Percentiles rank a stretch among this genome's conserved stretches.
Conservation (phyloP, 495 filamentous ascomycete genomes). For the Aspergillus indologenus region DNA sequence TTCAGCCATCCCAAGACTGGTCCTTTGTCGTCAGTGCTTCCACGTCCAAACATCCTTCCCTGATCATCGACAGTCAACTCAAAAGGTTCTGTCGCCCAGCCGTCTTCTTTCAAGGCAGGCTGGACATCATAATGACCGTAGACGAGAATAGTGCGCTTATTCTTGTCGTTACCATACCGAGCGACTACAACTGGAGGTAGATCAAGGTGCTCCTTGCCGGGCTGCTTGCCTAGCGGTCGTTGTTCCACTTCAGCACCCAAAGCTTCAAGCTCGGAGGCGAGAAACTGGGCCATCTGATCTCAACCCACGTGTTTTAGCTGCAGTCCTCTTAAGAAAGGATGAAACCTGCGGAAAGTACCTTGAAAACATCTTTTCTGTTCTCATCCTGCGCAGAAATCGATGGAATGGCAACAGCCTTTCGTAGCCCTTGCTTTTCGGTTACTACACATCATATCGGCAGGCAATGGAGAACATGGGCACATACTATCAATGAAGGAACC, state of each 20-base stretch:
- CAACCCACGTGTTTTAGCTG: slow-evolving; percentile 10
- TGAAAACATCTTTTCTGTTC: slow-evolving; percentile 83
- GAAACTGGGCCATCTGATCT: slow-evolving; percentile 84
- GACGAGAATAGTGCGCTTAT: slow-evolving; percentile 90
- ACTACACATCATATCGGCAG: neutral
- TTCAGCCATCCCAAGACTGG: slow-evolving; percentile 98
- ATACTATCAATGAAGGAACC: slow-evolving; percentile 83
- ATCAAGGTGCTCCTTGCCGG: slow-evolving; percentile 81
- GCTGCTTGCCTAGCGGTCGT: slow-evolving; percentile 82
- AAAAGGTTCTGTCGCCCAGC: slow-evolving; percentile 96
- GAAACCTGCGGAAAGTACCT: slow-evolving; percentile 35
- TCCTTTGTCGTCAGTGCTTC: slow-evolving; percentile 97
- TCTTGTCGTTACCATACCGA: slow-evolving; percentile 84
- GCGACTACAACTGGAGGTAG: slow-evolving; percentile 90
- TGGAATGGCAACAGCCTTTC: slow-evolving; percentile 91
- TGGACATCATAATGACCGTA: slow-evolving; percentile 99
- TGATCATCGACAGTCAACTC: slow-evolving; percentile 82
- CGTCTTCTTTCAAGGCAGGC: slow-evolving; percentile 87
- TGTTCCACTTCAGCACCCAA: slow-evolving; percentile 85
- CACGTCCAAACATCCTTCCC: slow-evolving; percentile 92
- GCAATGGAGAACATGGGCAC: slow-evolving; percentile 17
- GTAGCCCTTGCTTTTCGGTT: slow-evolving; percentile 50
- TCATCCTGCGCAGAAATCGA: slow-evolving; percentile 90
- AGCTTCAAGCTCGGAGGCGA: slow-evolving; percentile 73
- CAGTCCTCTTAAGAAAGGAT: neutral